Base-by-base conservation (phyloP, 1,139 yeast species). In the Citeromyces hawaiiensis region DNA sequence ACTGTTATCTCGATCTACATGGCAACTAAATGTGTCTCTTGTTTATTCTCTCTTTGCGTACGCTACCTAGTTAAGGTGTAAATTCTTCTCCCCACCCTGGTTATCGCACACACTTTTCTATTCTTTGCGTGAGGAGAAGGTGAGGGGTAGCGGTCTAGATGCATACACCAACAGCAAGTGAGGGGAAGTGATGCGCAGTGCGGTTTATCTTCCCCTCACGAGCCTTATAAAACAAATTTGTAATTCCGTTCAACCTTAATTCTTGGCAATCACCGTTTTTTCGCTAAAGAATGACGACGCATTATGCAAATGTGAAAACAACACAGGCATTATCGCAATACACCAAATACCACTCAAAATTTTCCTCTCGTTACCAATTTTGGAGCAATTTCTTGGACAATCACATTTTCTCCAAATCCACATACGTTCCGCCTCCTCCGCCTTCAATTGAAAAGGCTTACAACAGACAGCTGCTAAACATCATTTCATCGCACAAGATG, bases 401-500 rank as follows among this genome's bases (percentile, higher is more conserved):
- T 11, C 27, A 23, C 27, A 23, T 23, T 3, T 23, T 23, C 11
- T 23, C 27, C 27, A 23, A 23, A 23, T 23, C 27, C 9, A 23
- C 27, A 23, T 23, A 23, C 27, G 9, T 5, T 3, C 27, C 27
- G 11, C 27, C 27, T 23, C 27, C 27, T 5, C 27, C 27, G 5
- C 27, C 27, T 7, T 23, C 27, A 23, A 23, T 23, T 9, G 27
- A 23, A 11, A 23, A 23, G 9, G 8, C 27, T 9, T 23, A 6
- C 16, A 21, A 15, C 21, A 10, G 29, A 35, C 16, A 35, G 36
- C 21, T 13, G 5, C 13, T n/a, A 9, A 36, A 36, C n/a, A 38
- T 38, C 19, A 23, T 38, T 4, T 19, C 25, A 10, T 21, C 39
- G 32, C 39, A 45, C 39, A 47, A 47, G 25, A 56, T 54, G 59